Conservation (phyloP, 1,284 basidiomycete species). For the Inonotus obliquus region DNA sequence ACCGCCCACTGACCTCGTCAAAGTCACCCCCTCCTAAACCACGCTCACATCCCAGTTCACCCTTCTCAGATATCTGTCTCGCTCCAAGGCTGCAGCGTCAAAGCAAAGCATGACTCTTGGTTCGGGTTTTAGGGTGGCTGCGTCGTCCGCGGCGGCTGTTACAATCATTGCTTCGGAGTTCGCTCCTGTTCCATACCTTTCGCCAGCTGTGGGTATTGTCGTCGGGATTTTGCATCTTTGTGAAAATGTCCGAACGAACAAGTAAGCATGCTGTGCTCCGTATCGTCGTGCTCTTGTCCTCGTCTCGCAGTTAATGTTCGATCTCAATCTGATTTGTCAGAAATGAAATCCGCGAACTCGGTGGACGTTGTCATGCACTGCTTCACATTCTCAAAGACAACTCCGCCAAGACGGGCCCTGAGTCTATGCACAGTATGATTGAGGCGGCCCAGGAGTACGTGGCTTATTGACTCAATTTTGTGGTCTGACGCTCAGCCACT, state of each 20-base stretch:
- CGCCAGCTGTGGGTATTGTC: constrained; percentile 36
- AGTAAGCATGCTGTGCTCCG: constrained; percentile 26
- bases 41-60: neutral
- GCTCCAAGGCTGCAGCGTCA: neutral
- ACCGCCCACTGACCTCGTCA: neutral
- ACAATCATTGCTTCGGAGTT: constrained; percentile 43
- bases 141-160: constrained; percentile 29
- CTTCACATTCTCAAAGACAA: constrained; percentile 32
- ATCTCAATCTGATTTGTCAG: constrained; percentile 29
- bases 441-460: constrained; percentile 27
- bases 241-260: constrained; percentile 43
- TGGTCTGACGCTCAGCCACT: neutral
- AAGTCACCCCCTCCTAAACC: neutral
- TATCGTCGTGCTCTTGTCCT: neutral
- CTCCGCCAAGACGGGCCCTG: constrained; percentile 21
- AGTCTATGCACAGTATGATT: constrained; percentile 25
- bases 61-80: neutral
- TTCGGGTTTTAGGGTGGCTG: constrained; percentile 2
- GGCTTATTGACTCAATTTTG: neutral
- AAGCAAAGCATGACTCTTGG: neutral
- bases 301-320: neutral
- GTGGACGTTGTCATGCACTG: constrained; percentile 38
- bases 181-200: constrained; percentile 44
- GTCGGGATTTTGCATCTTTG: constrained; percentile 40
- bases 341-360: constrained; percentile 33